Conservation (phyloP, 345 rosid species). For the Combretum micranthum region DNA sequence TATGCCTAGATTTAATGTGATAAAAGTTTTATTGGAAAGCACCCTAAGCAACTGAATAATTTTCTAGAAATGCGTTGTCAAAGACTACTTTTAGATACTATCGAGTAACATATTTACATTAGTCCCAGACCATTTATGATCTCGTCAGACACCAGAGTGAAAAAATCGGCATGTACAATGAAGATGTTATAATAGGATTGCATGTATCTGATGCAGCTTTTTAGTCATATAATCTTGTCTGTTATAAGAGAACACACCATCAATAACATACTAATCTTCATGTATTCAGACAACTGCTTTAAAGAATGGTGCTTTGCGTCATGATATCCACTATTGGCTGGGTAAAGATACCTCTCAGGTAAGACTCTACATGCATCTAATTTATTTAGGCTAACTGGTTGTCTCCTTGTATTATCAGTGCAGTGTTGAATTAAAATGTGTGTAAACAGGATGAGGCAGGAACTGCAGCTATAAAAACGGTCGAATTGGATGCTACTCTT, state of each 20-base stretch:
- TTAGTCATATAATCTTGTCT: too few relatives aligned
- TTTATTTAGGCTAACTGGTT: not conserved
- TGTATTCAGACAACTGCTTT: constrained; percentile 61
- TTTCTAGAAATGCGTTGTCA: too few relatives aligned
- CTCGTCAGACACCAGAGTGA: too few relatives aligned
- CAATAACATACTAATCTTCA: constrained; percentile 3
- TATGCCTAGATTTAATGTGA: too few relatives aligned
- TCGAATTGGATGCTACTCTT: constrained; percentile 87
- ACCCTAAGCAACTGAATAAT: too few relatives aligned
- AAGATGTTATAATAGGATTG: too few relatives aligned
- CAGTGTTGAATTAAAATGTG: not conserved
- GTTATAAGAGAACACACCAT: not conserved
- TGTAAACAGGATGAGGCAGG: constrained; percentile 89
- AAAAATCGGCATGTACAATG: too few relatives aligned
- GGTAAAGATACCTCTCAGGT: constrained; percentile 98
- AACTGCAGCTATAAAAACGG: constrained; percentile 91
- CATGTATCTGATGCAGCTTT: too few relatives aligned
- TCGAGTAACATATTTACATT: too few relatives aligned
- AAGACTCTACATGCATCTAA: constrained; percentile 4
- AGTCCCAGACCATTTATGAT: too few relatives aligned
- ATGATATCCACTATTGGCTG: constrained; percentile 95
- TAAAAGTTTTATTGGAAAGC: too few relatives aligned
- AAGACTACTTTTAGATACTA: too few relatives aligned
- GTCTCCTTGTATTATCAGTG: not conserved
- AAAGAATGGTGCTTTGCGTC: constrained; percentile 76